Evolutionary conservation across 1,139 yeast species (phyloP).

Genomic region (Candida labiduridarum): DNA sequence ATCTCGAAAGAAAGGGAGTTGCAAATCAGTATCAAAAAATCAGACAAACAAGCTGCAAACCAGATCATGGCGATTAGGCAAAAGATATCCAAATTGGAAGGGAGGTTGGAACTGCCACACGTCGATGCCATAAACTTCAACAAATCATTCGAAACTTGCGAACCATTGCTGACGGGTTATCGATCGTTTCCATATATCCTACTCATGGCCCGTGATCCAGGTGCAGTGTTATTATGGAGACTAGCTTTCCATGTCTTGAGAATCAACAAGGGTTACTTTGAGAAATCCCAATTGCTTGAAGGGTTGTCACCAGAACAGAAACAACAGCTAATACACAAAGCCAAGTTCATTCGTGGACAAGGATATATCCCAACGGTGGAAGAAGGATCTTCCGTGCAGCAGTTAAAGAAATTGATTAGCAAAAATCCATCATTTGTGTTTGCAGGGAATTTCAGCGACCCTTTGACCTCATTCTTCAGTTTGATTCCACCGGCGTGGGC

Average conservation of each 20-base stretch:
- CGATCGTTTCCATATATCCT: constrained; percentile 18
- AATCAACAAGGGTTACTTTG: constrained; percentile 3
- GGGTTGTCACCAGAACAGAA: constrained; percentile 3
- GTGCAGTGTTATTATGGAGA: constrained; percentile 19
- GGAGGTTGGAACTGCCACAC: constrained; percentile 1
- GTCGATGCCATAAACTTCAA: constrained; percentile 16
- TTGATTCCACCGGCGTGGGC: constrained; percentile 16
- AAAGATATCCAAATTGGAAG: constrained; percentile 9
- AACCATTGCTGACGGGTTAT: constrained; percentile 10
- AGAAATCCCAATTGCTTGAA: constrained; percentile 8
- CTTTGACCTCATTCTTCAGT: constrained; percentile 12
- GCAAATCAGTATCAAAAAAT: constrained; percentile 4
- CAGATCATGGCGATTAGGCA: constrained; percentile 5
- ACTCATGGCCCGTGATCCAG: constrained; percentile 23
- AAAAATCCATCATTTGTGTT: constrained; percentile 7
- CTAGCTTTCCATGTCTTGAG: constrained; percentile 3
- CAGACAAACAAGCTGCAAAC: constrained; percentile 11
- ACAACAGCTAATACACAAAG: constrained; percentile 6
- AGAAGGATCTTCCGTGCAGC: constrained; percentile 5
- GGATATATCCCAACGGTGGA: constrained; percentile 12
- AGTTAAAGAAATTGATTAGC: constrained; percentile 7
- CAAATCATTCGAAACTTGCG: constrained; percentile 10
- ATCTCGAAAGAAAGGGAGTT: constrained; percentile 8
- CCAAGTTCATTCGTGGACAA: constrained; percentile 9
- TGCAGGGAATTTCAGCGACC: constrained; percentile 10